Evolutionary conservation across 1,284 basidiomycete species (phyloP).

Genomic region (Schizophyllum amplum): DNA sequence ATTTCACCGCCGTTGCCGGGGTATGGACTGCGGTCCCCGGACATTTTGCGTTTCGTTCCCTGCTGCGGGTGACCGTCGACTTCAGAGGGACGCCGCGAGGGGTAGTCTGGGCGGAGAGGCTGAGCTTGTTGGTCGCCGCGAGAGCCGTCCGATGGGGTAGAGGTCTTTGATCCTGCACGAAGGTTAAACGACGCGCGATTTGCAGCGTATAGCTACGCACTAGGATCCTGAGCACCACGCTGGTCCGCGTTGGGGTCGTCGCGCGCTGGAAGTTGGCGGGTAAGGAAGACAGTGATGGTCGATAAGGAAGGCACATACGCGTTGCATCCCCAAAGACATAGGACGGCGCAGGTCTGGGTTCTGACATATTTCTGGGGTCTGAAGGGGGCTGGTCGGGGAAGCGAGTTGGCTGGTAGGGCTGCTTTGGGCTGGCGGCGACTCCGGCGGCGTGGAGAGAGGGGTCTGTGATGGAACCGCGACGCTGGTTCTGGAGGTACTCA

Average conservation of each 20-base stretch:
- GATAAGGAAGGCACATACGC: constrained; percentile 22
- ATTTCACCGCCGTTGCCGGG: constrained; percentile 47
- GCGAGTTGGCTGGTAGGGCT: constrained; percentile 23
- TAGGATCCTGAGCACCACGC: neutral
- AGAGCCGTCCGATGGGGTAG: neutral
- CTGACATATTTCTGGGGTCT: constrained; percentile 19
- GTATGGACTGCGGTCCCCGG: constrained; percentile 49
- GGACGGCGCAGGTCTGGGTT: constrained; percentile 55
- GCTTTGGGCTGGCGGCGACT: constrained; percentile 23
- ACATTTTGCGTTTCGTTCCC: constrained; percentile 77
- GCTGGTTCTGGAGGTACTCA: constrained; percentile 68
- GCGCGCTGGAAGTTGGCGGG: neutral
- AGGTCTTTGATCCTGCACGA: neutral
- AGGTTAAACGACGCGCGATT: neutral
- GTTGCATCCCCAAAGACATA: constrained; percentile 54
- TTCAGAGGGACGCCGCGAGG: constrained; percentile 12
- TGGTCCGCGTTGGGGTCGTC: neutral
- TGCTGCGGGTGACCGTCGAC: constrained; percentile 41
- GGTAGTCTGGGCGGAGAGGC: neutral
- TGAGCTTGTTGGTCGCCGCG: neutral
- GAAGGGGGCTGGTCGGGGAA: constrained; percentile 21
- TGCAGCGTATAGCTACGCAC: neutral
- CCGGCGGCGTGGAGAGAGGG: constrained; percentile 55
- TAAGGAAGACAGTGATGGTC: neutral
- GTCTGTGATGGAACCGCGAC: constrained; percentile 73